Conservation (phyloP, 192 early-diverging fungal genomes). For the Gaertneriomyces semiglobifer region DNA sequence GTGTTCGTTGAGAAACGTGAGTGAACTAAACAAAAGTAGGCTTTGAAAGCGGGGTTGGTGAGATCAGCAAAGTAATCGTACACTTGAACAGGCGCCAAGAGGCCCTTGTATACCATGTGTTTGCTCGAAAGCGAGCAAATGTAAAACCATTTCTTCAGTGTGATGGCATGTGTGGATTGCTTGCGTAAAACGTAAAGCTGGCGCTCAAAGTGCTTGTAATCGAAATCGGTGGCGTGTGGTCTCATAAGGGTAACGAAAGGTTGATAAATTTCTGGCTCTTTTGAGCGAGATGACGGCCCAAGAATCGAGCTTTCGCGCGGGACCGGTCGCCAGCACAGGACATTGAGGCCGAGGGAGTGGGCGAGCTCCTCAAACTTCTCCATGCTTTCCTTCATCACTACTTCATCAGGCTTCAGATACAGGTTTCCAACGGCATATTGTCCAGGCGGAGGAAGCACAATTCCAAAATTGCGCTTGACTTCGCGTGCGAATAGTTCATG, state of each 20-base stretch:
- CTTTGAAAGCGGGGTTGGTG: conserved; percentile 71
- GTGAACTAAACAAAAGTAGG: conserved; percentile 96
- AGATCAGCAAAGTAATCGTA: conserved; percentile 92
- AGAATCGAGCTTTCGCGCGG: conserved; percentile 83
- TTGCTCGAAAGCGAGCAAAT: conserved; percentile 91
- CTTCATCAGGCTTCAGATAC: conserved; percentile 73
- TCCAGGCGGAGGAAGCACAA: conserved; percentile 67
- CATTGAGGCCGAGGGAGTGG: conserved; percentile 62
- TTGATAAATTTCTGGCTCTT: conserved; percentile 90
- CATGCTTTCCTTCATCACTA: conserved; percentile 67
- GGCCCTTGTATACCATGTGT: conserved; percentile 97
- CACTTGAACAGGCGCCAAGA: conserved; percentile 90
- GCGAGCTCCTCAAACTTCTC: conserved; percentile 78
- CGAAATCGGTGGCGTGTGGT: conserved; percentile 32
- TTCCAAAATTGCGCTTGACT: conserved; percentile 48
- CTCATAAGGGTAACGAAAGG: conserved; percentile 75
- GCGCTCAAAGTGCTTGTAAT: conserved; percentile 66
- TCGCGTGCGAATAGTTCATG: conserved; percentile 78
- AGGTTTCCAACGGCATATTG: conserved; percentile 98
- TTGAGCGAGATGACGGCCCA: conserved; percentile 81
- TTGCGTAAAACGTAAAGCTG: conserved; percentile 89
- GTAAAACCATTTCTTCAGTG: conserved; percentile 90
- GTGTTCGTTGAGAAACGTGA: conserved; percentile 99
- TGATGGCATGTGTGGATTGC: conserved; percentile 80
- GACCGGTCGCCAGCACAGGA: conserved; percentile 86